Evolutionary conservation across 2,329 filamentous ascomycete species (phyloP).

Genomic region (Xylaria sp.): DNA sequence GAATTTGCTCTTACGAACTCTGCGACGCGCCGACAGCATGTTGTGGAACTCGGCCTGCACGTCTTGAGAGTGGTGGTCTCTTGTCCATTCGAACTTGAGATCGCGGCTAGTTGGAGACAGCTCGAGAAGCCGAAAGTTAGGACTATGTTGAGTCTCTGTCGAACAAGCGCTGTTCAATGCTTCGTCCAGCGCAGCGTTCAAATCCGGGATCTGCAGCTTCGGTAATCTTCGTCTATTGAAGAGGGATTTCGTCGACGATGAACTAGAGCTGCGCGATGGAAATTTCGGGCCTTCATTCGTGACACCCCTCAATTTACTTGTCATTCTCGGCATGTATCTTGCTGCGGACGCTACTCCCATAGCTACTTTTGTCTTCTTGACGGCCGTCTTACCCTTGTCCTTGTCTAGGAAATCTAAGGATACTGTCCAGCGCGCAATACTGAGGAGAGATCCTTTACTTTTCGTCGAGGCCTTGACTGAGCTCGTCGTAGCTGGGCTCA

Average conservation of each 20-base stretch:
- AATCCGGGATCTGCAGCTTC: slow-evolving; percentile 23
- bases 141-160: slow-evolving; percentile 19
- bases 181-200: neutral
- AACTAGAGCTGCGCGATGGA: slow-evolving; percentile 4
- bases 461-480: neutral
- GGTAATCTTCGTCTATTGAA: slow-evolving; percentile 8
- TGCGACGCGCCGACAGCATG: slow-evolving; percentile 28
- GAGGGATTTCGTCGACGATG: slow-evolving; percentile 3
- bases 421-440: neutral
- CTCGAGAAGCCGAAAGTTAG: slow-evolving; percentile 6
- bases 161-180: slow-evolving; percentile 22
- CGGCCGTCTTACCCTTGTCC: neutral
- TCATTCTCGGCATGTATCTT: too few species aligned
- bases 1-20: slow-evolving; percentile 27
- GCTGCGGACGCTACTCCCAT: too few species aligned
- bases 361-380: neutral
- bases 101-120: slow-evolving; percentile 21
- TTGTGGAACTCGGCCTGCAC: slow-evolving; percentile 23
- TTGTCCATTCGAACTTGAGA: slow-evolving; percentile 1
- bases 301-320: too few species aligned
- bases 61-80: slow-evolving; percentile 3
- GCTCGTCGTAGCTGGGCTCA: neutral
- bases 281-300: too few species aligned
- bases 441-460: slow-evolving; percentile 9
- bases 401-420: neutral